These are phyloP conservation scores for Vanrija sp. DNA, from an alignment of 1,284 basidiomycete species.

Conservation along the genomic window DNA sequence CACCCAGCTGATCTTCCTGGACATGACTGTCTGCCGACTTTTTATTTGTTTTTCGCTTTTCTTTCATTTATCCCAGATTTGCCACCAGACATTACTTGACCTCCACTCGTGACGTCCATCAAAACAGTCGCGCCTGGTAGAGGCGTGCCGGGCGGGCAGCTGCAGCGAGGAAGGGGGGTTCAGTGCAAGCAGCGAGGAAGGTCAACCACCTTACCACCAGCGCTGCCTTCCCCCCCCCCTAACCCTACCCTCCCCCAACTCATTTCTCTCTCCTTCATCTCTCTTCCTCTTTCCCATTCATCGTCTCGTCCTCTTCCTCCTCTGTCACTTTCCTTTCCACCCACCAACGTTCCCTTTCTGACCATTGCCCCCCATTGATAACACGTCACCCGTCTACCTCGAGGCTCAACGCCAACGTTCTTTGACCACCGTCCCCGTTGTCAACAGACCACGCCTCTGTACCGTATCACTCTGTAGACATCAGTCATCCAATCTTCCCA, in stretches of 20 bases:
- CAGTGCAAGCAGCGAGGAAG: too few species aligned
- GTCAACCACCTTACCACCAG: background rate
- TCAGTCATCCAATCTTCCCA: conserved; percentile 1
- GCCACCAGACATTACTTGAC: background rate
- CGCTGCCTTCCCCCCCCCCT: background rate
- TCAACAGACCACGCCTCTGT: conserved; percentile 2
- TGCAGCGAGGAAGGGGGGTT: too few species aligned
- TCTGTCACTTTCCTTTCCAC: background rate
- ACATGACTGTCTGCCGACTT: background rate
- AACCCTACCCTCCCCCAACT: background rate
- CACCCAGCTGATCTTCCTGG: too few species aligned
- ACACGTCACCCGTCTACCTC: background rate
- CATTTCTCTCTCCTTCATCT: background rate
- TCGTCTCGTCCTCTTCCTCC: background rate
- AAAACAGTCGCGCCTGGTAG: background rate
- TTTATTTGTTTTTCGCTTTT: conserved; percentile 1
- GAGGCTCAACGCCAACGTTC: background rate
- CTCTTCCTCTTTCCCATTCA: background rate
- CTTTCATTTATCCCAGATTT: conserved; percentile 3
- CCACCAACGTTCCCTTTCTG: background rate
- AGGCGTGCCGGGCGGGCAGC: background rate
- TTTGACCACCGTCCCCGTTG: background rate
- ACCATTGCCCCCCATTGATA: too few species aligned
- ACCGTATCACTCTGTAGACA: too few species aligned
- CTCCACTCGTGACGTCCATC: too few species aligned